Percentiles rank a stretch among this genome's conserved stretches.
These are phyloP conservation scores for Letharia lupina DNA, from an alignment of 495 filamentous ascomycete species.

Conservation along the genomic window DNA sequence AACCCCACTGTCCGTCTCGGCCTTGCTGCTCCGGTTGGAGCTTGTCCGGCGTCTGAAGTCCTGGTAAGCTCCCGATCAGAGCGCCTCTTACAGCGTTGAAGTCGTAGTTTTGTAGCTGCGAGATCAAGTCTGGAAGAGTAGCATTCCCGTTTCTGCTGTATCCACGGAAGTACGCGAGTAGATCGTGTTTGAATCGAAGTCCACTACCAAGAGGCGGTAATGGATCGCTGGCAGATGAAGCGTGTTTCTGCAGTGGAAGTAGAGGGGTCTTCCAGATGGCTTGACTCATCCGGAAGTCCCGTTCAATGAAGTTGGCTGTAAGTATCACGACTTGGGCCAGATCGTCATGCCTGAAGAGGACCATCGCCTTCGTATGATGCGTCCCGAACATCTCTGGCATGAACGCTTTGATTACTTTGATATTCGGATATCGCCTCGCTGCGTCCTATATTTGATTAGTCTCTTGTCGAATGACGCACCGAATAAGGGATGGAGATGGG, in stretches of 20 bases:
- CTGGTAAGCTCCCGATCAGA: conserved; percentile 69
- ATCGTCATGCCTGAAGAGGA: conserved; percentile 69
- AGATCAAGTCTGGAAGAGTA: conserved; percentile 44
- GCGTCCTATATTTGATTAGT: conserved; percentile 37
- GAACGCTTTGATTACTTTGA: conserved; percentile 63
- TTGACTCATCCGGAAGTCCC: conserved; percentile 84
- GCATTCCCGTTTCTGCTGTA: conserved; percentile 63
- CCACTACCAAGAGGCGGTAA: conserved; percentile 47
- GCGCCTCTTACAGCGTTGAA: conserved; percentile 64
- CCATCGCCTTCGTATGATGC: conserved; percentile 82
- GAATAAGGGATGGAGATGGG: not conserved
- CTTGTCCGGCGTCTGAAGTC: conserved; percentile 42
- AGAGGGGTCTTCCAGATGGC: conserved; percentile 73
- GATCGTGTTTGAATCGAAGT: conserved; percentile 62
- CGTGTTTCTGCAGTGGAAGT: conserved; percentile 41
- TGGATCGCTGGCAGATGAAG: not conserved
- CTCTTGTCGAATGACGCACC: not conserved
- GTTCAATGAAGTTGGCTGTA: conserved; percentile 79
- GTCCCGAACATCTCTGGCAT: conserved; percentile 86
- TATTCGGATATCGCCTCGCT: conserved; percentile 56
- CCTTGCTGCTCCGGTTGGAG: conserved; percentile 35
- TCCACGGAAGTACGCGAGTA: conserved; percentile 61
- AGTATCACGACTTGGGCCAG: conserved; percentile 75
- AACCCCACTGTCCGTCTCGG: conserved; percentile 53
- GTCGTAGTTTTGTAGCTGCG: conserved; percentile 55